phyloP scores from a whole-genome alignment of 2,329 filamentous ascomycete genomes.

The Penicillium sp. region DNA sequence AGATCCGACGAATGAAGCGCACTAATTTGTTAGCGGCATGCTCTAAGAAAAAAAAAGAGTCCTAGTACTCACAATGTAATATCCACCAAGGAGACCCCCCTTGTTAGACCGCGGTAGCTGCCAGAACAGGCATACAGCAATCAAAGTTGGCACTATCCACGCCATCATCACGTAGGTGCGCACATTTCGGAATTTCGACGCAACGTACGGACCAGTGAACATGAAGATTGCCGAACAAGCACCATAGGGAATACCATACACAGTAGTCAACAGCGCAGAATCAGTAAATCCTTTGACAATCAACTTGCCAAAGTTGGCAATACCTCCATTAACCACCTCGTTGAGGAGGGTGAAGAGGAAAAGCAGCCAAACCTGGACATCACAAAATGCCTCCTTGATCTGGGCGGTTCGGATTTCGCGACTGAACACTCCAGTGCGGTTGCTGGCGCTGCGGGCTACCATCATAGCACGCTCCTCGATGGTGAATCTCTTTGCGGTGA shows the following conservation, averaged over 20 bases:
- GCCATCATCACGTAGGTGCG: slow-evolving; percentile 52
- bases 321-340: slow-evolving; percentile 50
- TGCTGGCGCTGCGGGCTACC: slow-evolving; percentile 35
- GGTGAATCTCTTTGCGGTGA: slow-evolving; percentile 41
- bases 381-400: slow-evolving; percentile 45
- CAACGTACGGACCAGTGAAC: slow-evolving; percentile 50
- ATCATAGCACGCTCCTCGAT: slow-evolving; percentile 44
- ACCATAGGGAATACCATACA: slow-evolving; percentile 53
- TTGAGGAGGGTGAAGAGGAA: slow-evolving; percentile 49
- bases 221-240: slow-evolving; percentile 51
- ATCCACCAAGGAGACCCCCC: slow-evolving; percentile 49
- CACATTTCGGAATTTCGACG: slow-evolving; percentile 48
- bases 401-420: slow-evolving; percentile 47
- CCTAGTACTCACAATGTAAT: slow-evolving; percentile 50
- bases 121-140: slow-evolving; percentile 51
- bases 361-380: slow-evolving; percentile 45
- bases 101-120: slow-evolving; percentile 42
- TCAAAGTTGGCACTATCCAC: slow-evolving; percentile 51
- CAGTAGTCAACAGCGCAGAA: slow-evolving; percentile 46
- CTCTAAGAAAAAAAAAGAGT: slow-evolving; percentile 32
- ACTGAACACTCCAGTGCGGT: slow-evolving; percentile 46
- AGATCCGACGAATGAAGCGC: slow-evolving; percentile 37
- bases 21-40: too few species aligned
- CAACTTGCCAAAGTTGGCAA: slow-evolving; percentile 54
- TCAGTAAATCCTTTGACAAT: slow-evolving; percentile 49